A percentile compares a stretch with the other conserved stretches of the same genome.
Conservation (phyloP, 2,329 filamentous ascomycete genomes). For the Trichoderma koningii region DNA sequence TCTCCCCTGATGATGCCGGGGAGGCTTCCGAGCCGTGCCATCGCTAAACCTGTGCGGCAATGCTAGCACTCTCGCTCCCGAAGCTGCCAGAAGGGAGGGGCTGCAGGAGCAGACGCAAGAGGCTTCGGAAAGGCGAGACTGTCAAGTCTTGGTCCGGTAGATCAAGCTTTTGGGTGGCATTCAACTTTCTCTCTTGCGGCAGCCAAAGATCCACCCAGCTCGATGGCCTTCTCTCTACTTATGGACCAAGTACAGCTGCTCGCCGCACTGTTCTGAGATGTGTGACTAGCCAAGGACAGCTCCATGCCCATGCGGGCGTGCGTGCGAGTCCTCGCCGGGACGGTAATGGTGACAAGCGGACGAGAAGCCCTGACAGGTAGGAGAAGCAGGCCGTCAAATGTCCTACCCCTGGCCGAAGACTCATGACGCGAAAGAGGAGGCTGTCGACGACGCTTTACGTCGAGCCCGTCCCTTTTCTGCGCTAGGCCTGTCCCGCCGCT, state of each 20-base stretch:
- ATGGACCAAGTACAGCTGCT: background rate
- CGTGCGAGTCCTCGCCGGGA: constrained; percentile 16
- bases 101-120: constrained; percentile 12
- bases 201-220: constrained; percentile 14
- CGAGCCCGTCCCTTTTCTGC: constrained; percentile 7
- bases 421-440: constrained; percentile 20
- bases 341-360: constrained; percentile 21
- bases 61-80: background rate
- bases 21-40: constrained; percentile 25
- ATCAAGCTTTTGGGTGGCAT: constrained; percentile 18
- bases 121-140: constrained; percentile 15
- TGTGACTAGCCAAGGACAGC: constrained; percentile 18
- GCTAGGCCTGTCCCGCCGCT: constrained; percentile 16
- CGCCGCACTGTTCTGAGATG: constrained; percentile 13
- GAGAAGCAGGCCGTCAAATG: constrained; percentile 11
- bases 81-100: constrained; percentile 11
- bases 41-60: constrained; percentile 4
- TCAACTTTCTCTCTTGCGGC: background rate
- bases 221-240: too few species aligned
- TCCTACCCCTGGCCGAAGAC: constrained; percentile 21
- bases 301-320: constrained; percentile 25
- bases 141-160: background rate
- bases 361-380: background rate
- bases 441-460: constrained; percentile 2
- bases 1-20: constrained; percentile 6